Conservation (phyloP, 2,329 filamentous ascomycete species). For the Fusarium sp. region DNA sequence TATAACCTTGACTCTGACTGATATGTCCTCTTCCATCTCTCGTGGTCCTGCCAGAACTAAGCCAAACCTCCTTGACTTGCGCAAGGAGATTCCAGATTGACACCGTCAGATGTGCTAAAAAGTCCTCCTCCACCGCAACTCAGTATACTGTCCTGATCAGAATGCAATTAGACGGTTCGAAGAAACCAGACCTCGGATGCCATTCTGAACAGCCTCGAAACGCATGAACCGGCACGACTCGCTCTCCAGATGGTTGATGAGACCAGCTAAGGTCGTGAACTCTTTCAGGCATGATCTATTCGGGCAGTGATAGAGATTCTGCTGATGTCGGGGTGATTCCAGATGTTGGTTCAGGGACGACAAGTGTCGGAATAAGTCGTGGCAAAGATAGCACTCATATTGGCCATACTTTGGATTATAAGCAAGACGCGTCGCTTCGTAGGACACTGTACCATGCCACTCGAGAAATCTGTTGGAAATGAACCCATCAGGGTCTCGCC, state of each 20-base stretch:
- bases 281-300: conserved; percentile 52
- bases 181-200: conserved; percentile 43
- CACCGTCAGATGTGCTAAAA: neutral
- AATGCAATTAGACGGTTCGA: conserved; percentile 26
- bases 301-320: conserved; percentile 58
- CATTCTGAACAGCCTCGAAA: conserved; percentile 54
- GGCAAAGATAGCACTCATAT: conserved; percentile 59
- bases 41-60: neutral
- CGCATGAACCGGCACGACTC: conserved; percentile 56
- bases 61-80: neutral
- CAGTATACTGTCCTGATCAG: neutral
- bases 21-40: neutral
- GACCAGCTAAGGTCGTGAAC: conserved; percentile 55
- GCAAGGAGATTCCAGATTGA: neutral
- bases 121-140: no score
- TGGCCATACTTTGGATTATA: conserved; percentile 56
- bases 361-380: conserved; percentile 55
- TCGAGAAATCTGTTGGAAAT: conserved; percentile 66
- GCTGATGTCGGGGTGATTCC: conserved; percentile 59
- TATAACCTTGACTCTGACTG: neutral
- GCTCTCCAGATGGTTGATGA: conserved; percentile 61
- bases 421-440: conserved; percentile 55
- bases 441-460: conserved; percentile 54
- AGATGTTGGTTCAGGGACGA: conserved; percentile 64
- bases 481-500: conserved; percentile 60